These are phyloP conservation scores for Hyphopichia homilentoma DNA, from an alignment of 805 yeast species.

Conservation along the genomic window DNA sequence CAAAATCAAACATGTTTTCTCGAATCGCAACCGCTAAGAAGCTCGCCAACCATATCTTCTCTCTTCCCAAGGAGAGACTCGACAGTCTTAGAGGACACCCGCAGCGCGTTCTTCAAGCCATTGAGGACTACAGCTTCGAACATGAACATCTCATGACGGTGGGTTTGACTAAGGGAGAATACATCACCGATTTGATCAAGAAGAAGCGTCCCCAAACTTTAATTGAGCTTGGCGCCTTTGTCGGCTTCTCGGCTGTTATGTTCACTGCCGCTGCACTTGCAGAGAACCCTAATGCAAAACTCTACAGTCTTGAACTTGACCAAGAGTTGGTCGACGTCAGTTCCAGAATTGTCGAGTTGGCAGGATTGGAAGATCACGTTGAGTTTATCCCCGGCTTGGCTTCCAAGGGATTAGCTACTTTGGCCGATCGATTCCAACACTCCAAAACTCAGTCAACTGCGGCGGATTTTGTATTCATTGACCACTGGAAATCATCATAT, in stretches of 20 bases:
- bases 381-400: constrained; percentile 33
- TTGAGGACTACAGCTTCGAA: constrained; percentile 20
- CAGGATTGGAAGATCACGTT: constrained; percentile 28
- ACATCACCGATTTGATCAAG: constrained; percentile 19
- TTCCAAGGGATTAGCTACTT: constrained; percentile 19
- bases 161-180: constrained; percentile 27
- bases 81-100: constrained; percentile 27
- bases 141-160: constrained; percentile 24
- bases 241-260: constrained; percentile 36
- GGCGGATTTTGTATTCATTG: constrained; percentile 36
- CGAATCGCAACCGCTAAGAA: constrained; percentile 20
- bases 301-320: constrained; percentile 31
- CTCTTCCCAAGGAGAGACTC: constrained; percentile 17
- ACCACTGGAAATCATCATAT: constrained; percentile 36
- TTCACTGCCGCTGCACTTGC: constrained; percentile 23
- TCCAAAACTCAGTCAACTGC: constrained; percentile 11
- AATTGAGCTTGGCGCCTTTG: constrained; percentile 31
- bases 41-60: constrained; percentile 19
- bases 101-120: constrained; percentile 23
- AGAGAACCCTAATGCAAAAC: constrained; percentile 21
- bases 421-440: constrained; percentile 13
- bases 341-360: constrained; percentile 23
- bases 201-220: constrained; percentile 19
- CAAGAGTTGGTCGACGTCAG: constrained; percentile 29
- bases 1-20: not conserved